Evolutionary conservation across 2,329 filamentous ascomycete genomes (phyloP), one percentile per base, ranked within the genome.

Genomic region (Chaetomiaceae sp.): DNA sequence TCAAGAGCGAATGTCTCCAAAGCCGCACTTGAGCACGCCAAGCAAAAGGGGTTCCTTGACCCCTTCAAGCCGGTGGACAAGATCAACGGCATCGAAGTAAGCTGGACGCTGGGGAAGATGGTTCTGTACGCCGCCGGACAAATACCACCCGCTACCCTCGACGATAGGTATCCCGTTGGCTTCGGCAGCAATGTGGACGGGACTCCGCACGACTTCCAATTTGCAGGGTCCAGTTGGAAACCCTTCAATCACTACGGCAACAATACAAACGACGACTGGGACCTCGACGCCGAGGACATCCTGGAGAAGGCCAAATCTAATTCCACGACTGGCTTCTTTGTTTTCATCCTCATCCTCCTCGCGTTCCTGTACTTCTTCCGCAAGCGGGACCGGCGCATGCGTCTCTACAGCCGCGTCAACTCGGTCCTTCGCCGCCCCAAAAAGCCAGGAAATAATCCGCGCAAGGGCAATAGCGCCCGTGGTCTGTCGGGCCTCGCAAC

Each of bases 81-180:
- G 69, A 91, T 99, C 61, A 84, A 90, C 61, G 88, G 85, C 16
- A 86, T 90, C 6, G 95, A 99, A 73, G 86, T 99, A 16, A 95
- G 89, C 73, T 99, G 94, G 94, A 97, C 94, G 0, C 74, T 99
- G 5, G 94, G 94, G 1, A 96, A 96, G 67, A 96, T 97, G 80
- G 82, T 99, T 6, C 80, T 99, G 4, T 97, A 97, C 63, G 94
- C 94, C 4, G 85, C 92, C 0, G 94, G 90, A 3, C 90, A 96
- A 67, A 78, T 99, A 5, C 85, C 88, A 1, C 80, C 89, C 0
- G 71, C 76, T 6, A 77, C 75, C 1, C 73, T 77, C 16, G 72
- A 79, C 37, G 75, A 77, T 14, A 57, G 68, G 1, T 73, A 91
- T 2, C 89, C 91, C 0, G 94, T 99, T 9, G 94, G 94, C 0